Evolutionary conservation across 768 basidiomycete genomes (phyloP).

Genomic region (Boletus sensibilis): DNA sequence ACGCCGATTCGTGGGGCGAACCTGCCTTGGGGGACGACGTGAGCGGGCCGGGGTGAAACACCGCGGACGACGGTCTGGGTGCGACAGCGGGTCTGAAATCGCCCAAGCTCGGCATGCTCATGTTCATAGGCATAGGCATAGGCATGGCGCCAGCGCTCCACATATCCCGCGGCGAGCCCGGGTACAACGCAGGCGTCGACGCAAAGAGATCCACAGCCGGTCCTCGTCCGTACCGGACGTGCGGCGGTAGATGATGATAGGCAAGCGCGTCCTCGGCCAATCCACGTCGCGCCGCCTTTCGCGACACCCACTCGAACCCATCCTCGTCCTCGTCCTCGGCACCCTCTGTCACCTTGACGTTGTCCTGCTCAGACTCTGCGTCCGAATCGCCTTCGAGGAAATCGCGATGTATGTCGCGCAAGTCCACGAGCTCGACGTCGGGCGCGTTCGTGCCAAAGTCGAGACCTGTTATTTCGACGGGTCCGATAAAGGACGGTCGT

Average conservation of each 20-base stretch:
- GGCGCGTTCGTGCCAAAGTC: conserved; percentile 85
- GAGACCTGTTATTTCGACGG: conserved; percentile 80
- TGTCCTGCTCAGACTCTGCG: conserved; percentile 32
- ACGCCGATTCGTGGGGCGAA: conserved; percentile 11
- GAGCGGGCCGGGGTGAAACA: conserved; percentile 37
- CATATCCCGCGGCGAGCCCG: conserved; percentile 40
- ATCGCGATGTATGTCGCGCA: conserved; percentile 91
- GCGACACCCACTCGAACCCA: conserved; percentile 79
- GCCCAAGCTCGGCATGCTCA: conserved; percentile 39
- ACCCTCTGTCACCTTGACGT: conserved; percentile 49
- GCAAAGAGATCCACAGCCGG: conserved; percentile 58
- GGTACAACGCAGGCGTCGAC: conserved; percentile 48
- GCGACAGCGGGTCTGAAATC: conserved; percentile 36
- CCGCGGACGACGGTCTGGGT: conserved; percentile 19
- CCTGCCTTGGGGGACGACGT: conserved; percentile 25
- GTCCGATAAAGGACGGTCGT: conserved; percentile 94
- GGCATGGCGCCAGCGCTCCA: conserved; percentile 37
- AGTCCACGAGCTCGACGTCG: conserved; percentile 85
- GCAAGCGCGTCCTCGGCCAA: conserved; percentile 51
- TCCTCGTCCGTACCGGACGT: conserved; percentile 63
- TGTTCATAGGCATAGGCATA: conserved; percentile 13
- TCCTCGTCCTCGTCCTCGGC: conserved; percentile 67
- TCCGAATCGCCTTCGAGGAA: conserved; percentile 77
- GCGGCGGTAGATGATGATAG: conserved; percentile 71
- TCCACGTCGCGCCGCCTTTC: conserved; percentile 56